Conservation (phyloP, 305 asterid genomes). For the Nicotiana rustica region DNA sequence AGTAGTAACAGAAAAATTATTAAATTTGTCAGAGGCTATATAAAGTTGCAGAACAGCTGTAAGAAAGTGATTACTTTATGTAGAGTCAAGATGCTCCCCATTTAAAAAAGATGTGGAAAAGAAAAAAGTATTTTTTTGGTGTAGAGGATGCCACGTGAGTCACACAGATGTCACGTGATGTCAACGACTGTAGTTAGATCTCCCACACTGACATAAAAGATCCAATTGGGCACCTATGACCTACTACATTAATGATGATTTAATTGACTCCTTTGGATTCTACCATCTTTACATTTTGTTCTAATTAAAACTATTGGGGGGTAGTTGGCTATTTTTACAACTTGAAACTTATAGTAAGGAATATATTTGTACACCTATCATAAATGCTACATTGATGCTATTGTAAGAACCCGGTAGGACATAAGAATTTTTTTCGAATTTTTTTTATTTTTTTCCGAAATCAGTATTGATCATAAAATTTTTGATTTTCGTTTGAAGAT, state of each 20-base stretch:
- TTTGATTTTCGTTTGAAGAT: no score
- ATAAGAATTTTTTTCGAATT: no score
- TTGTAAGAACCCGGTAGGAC: no score
- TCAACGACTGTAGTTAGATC: not conserved
- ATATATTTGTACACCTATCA: no score
- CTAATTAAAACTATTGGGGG: no score
- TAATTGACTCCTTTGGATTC: not conserved
- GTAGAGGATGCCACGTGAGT: slow-evolving; percentile 26
- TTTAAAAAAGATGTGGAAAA: not conserved
- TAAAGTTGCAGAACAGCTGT: not conserved
- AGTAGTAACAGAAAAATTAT: no score
- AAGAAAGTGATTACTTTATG: not conserved
- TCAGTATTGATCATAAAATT: no score
- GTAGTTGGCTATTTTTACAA: no score
- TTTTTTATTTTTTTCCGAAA: no score
- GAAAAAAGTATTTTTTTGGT: not conserved
- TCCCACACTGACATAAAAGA: no score
- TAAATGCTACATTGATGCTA: no score
- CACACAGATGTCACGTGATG: slow-evolving; percentile 13
- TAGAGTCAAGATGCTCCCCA: not conserved
- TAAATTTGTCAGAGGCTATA: not conserved
- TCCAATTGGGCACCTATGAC: not conserved
- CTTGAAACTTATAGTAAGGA: no score
- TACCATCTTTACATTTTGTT: not conserved
- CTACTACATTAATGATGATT: not conserved